Evolutionary conservation across 1,284 basidiomycete species (phyloP).

Genomic region (Apiotrichum mycotoxinovorans): DNA sequence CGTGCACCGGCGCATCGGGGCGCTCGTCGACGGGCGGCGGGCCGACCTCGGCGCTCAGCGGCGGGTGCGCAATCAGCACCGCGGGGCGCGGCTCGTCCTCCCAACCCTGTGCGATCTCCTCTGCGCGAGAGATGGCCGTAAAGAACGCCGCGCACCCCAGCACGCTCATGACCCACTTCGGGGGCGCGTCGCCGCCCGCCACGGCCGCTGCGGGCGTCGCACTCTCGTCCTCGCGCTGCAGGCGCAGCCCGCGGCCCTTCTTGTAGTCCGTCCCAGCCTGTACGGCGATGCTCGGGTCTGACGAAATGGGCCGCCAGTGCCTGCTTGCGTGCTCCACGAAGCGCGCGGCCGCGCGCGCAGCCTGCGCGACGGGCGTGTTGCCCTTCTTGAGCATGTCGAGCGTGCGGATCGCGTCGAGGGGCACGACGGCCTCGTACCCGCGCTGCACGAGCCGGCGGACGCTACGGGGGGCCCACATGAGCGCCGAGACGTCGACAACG

Average conservation of each 20-base stretch:
- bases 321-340: slow-evolving; percentile 48
- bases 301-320: slow-evolving; percentile 29
- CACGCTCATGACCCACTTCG: slow-evolving; percentile 36
- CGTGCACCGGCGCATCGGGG: slow-evolving; percentile 1
- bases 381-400: slow-evolving; percentile 93
- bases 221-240: slow-evolving; percentile 36
- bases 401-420: slow-evolving; percentile 84
- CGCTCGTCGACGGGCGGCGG: slow-evolving; percentile 22
- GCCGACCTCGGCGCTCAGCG: slow-evolving; percentile 37
- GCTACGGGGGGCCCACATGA: slow-evolving; percentile 74
- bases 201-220: neutral
- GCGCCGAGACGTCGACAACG: slow-evolving; percentile 79
- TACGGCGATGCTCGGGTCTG: slow-evolving; percentile 29
- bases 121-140: slow-evolving; percentile 20
- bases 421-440: slow-evolving; percentile 68
- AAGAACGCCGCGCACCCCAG: slow-evolving; percentile 41
- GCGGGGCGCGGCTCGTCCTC: slow-evolving; percentile 23
- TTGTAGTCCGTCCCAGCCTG: slow-evolving; percentile 34
- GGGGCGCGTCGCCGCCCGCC: slow-evolving; percentile 22
- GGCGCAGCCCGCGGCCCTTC: slow-evolving; percentile 32
- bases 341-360: slow-evolving; percentile 55
- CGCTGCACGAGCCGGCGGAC: slow-evolving; percentile 72
- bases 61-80: slow-evolving; percentile 42
- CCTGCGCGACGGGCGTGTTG: slow-evolving; percentile 67
- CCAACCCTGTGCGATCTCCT: slow-evolving; percentile 15